Base-by-base conservation (phyloP, 2,329 filamentous ascomycete genomes). In the Alternaria atra region DNA sequence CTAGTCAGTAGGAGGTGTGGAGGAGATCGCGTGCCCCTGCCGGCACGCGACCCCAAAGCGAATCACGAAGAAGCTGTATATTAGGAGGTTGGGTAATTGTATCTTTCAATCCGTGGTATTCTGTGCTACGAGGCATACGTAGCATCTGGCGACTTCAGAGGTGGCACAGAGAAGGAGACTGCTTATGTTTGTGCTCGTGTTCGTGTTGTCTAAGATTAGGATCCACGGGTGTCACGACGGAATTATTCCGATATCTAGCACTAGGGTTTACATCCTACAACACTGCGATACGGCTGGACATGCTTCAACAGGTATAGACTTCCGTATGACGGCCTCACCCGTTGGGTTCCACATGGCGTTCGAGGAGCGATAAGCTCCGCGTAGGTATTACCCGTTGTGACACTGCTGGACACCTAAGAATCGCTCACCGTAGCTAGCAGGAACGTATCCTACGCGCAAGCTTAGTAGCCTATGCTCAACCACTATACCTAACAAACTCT, bases 261-360 rank as follows among this genome's bases (percentile, higher is more conserved):
- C 60, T 42, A 55, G 50, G 44, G 44, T 40, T 43, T 37, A 25
- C 32, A 46, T 52, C 55, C 51, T 50, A 37, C 54, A 39, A 39
- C 13, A 23, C 43, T 48, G 17, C 25, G 42, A 40, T 55, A 30
- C 35, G 64, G 62, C 50, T 67, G 58, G 61, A 65, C 61, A 58
- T 68, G 51, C 61, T 65, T 40, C 13, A 60, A 55, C 20, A n/a
- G 58, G 64, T 25, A 66, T 63, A 53, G 51, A 10, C 42, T 52
- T 60, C 51, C 55, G 43, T 37, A 40, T 40, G 55, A 63, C 52
- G 55, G 56, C 40, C 43, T 43, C 44, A 35, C 17, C 50, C 30
- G 53, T 47, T 29, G 27, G 35, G n/a, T 58, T 20, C 39, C 46
- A 55, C 43, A 48, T 50, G 34, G 56, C 17, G n/a, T 32, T 50